Evolutionary conservation across 148 eudicot species (phyloP).

Genomic region (Pharnaceum exiguum): DNA sequence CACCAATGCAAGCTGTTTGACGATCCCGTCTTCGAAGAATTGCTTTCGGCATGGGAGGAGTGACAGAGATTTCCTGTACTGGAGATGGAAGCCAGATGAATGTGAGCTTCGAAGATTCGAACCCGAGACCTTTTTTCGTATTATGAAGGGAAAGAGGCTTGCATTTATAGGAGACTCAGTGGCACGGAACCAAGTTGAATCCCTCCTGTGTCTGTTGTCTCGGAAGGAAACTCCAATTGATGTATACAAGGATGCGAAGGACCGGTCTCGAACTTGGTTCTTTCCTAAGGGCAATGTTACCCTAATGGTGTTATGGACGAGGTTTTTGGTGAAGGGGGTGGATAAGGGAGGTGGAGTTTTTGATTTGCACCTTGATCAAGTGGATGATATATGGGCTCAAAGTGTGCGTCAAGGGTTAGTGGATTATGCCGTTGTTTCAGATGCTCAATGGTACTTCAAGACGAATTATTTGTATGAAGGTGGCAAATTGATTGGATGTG

Average conservation of each 20-base stretch:
- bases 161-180: constrained; percentile 57
- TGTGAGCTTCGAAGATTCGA: constrained; percentile 41
- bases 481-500: constrained; percentile 25
- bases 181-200: constrained; percentile 50
- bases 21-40: constrained; percentile 36
- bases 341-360: constrained; percentile 27
- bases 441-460: constrained; percentile 41
- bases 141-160: constrained; percentile 32
- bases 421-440: constrained; percentile 31
- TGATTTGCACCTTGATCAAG: constrained; percentile 38
- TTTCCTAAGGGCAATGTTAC: constrained; percentile 39
- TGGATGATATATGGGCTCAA: constrained; percentile 27
- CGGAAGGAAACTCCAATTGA: constrained; percentile 33
- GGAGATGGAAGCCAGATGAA: constrained; percentile 50
- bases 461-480: constrained; percentile 29
- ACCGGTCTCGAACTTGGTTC: constrained; percentile 36
- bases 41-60: constrained; percentile 47
- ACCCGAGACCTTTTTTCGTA: constrained; percentile 23
- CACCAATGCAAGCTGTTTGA: constrained; percentile 31
- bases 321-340: constrained; percentile 29
- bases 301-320: constrained; percentile 35
- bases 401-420: constrained; percentile 25
- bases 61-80: constrained; percentile 44
- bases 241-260: constrained; percentile 37
- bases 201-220: constrained; percentile 37